phyloP scores from a whole-genome alignment of 495 filamentous ascomycete species.

The Hyaloscypha hepaticicola region DNA sequence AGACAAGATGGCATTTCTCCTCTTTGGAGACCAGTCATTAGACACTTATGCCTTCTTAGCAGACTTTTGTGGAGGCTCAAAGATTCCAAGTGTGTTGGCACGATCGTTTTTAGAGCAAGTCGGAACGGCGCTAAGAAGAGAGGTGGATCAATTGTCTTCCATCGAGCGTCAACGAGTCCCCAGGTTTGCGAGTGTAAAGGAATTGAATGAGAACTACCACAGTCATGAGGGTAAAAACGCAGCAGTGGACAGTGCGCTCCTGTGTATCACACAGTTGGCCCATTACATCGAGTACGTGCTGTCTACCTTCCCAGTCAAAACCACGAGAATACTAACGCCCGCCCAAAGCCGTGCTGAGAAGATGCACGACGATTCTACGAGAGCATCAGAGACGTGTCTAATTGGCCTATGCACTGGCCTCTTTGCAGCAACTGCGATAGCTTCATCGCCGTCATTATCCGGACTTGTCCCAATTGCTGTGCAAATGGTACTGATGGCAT shows the following conservation, averaged over 20 bases:
- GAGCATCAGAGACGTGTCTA: slow-evolving; percentile 45
- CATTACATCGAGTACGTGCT: slow-evolving; percentile 78
- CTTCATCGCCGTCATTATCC: slow-evolving; percentile 63
- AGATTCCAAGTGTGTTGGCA: slow-evolving; percentile 59
- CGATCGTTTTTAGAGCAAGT: slow-evolving; percentile 64
- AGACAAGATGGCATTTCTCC: slow-evolving; percentile 46
- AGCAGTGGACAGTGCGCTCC: slow-evolving; percentile 64
- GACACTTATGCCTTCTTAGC: slow-evolving; percentile 67
- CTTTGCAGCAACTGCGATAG: slow-evolving; percentile 69
- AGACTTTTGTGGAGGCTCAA: slow-evolving; percentile 56
- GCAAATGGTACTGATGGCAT: slow-evolving; percentile 69
- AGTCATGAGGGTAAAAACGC: slow-evolving; percentile 55
- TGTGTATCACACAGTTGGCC: slow-evolving; percentile 69
- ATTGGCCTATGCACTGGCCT: slow-evolving; percentile 72
- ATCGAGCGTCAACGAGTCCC: slow-evolving; percentile 63
- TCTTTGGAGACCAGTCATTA: slow-evolving; percentile 81
- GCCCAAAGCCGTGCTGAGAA: slow-evolving; percentile 43
- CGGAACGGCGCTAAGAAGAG: slow-evolving; percentile 60
- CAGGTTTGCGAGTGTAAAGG: slow-evolving; percentile 64
- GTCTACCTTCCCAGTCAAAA: neutral
- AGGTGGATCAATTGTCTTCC: slow-evolving; percentile 59
- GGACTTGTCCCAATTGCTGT: slow-evolving; percentile 67
- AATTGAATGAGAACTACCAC: slow-evolving; percentile 69
- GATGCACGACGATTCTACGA: slow-evolving; percentile 44
- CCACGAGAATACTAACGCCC: slow-evolving; percentile 24